phyloP scores from a whole-genome alignment of 1,284 basidiomycete species.

The Phellinidium pouzarii region DNA sequence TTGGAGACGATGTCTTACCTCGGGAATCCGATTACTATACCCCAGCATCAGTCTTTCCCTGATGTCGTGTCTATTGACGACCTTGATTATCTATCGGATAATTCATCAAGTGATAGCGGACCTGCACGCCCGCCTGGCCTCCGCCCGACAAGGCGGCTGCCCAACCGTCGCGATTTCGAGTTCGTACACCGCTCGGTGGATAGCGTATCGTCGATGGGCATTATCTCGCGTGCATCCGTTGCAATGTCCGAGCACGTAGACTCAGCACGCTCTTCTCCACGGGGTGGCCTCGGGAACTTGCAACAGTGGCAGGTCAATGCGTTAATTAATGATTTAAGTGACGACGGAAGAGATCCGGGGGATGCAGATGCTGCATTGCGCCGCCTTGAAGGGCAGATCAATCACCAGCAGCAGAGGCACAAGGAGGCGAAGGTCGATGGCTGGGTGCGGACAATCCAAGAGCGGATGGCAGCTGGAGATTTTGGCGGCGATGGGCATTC shows the following conservation, averaged over 20 bases:
- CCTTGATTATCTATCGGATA: slow-evolving; percentile 60
- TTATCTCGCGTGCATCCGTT: slow-evolving; percentile 51
- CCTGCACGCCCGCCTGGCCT: slow-evolving; percentile 45
- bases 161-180: slow-evolving; percentile 69
- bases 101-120: slow-evolving; percentile 43
- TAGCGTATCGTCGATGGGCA: slow-evolving; percentile 71
- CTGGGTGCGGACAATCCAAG: slow-evolving; percentile 70
- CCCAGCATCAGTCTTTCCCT: slow-evolving; percentile 27
- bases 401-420: slow-evolving; percentile 57
- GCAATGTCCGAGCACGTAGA: slow-evolving; percentile 32
- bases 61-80: slow-evolving; percentile 73
- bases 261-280: slow-evolving; percentile 33
- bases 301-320: slow-evolving; percentile 78
- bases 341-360: slow-evolving; percentile 61
- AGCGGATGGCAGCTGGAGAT: slow-evolving; percentile 54
- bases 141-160: slow-evolving; percentile 50
- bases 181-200: slow-evolving; percentile 61
- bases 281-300: slow-evolving; percentile 44
- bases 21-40: slow-evolving; percentile 5
- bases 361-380: slow-evolving; percentile 76
- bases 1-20: slow-evolving; percentile 11
- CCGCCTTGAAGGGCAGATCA: slow-evolving; percentile 78
- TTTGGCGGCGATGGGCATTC: slow-evolving; percentile 50
- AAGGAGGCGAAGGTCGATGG: slow-evolving; percentile 73
- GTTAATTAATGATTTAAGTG: slow-evolving; percentile 67